Conservation (phyloP, 768 basidiomycete species). For the Ramaria sp. region DNA sequence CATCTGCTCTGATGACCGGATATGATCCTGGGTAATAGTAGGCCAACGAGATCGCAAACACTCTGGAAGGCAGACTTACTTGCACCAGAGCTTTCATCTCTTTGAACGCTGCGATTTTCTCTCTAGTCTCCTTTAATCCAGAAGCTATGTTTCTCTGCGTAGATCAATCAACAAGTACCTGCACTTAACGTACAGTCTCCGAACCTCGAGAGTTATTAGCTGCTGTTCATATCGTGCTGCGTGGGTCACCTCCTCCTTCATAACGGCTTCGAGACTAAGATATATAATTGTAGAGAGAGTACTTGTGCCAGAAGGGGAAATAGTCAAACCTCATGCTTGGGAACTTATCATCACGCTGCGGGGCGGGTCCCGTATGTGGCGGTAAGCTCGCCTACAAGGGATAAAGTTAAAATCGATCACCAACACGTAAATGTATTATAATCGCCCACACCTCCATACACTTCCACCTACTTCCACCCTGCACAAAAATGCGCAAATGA, state of each 20-base stretch:
- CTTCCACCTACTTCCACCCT: background rate
- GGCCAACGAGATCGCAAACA: background rate
- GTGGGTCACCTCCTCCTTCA: conserved; percentile 4
- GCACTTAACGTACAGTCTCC: background rate
- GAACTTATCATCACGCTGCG: background rate
- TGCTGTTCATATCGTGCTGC: conserved; percentile 1
- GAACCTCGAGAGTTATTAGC: background rate
- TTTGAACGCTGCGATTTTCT: conserved; percentile 1
- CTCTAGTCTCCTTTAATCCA: background rate
- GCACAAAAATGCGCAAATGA: background rate
- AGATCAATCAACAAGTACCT: background rate
- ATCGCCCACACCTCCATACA: too few species aligned
- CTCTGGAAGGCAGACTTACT: background rate
- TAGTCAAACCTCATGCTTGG: background rate
- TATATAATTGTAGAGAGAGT: background rate
- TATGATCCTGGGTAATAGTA: background rate
- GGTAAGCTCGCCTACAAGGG: too few species aligned
- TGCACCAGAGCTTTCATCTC: background rate
- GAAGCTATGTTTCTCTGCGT: background rate
- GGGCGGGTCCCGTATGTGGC: background rate
- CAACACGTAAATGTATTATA: too few species aligned
- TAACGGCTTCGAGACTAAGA: conserved; percentile 1
- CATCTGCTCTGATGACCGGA: background rate
- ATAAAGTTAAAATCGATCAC: too few species aligned
- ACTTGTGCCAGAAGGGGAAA: background rate